Percentiles rank a stretch among this genome's conserved stretches.
phyloP scores from a whole-genome alignment of 306 rosid genomes.

The Senna siamea region DNA sequence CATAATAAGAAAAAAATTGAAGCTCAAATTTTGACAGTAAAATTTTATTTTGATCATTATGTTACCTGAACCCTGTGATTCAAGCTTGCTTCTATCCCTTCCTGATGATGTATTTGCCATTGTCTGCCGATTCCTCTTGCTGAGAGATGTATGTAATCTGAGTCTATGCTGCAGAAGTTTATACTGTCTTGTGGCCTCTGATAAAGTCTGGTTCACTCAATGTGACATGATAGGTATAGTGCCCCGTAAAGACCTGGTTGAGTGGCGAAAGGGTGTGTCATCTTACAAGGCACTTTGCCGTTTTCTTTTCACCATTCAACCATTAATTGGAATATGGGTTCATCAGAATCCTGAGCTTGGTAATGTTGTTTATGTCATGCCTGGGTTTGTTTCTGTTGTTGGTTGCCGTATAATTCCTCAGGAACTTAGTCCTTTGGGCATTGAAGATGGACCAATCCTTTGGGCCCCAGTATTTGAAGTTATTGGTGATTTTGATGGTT shows the following conservation, averaged over 20 bases:
- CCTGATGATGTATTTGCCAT: slow-evolving; percentile 75
- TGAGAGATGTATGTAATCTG: slow-evolving; percentile 72
- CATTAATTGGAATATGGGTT: slow-evolving; percentile 92
- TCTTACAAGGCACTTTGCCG: slow-evolving; percentile 85
- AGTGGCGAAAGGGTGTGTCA: slow-evolving; percentile 68
- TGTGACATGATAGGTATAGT: slow-evolving; percentile 65
- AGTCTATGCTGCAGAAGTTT: slow-evolving; percentile 66
- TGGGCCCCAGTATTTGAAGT: slow-evolving; percentile 96
- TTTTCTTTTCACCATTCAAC: slow-evolving; percentile 60
- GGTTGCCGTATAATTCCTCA: slow-evolving; percentile 90
- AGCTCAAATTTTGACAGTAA: not conserved
- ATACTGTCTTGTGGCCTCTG: slow-evolving; percentile 56
- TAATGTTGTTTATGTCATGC: slow-evolving; percentile 89
- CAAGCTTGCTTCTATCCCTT: slow-evolving; percentile 57
- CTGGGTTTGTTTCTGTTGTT: slow-evolving; percentile 84
- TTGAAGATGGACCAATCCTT: slow-evolving; percentile 80
- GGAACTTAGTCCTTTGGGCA: slow-evolving; percentile 89
- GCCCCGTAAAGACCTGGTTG: slow-evolving; percentile 60
- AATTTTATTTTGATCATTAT: slow-evolving; percentile 36
- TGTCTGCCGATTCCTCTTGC: slow-evolving; percentile 57
- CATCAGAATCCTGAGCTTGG: slow-evolving; percentile 98
- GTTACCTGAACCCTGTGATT: slow-evolving; percentile 55
- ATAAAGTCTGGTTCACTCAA: slow-evolving; percentile 76
- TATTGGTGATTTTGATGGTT: slow-evolving; percentile 67
- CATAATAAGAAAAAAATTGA: slow-evolving; percentile 5